Evolutionary conservation across 179 eudicot species (phyloP), one percentile per base, ranked within the genome.

Genomic region (Actinidia arguta): DNA sequence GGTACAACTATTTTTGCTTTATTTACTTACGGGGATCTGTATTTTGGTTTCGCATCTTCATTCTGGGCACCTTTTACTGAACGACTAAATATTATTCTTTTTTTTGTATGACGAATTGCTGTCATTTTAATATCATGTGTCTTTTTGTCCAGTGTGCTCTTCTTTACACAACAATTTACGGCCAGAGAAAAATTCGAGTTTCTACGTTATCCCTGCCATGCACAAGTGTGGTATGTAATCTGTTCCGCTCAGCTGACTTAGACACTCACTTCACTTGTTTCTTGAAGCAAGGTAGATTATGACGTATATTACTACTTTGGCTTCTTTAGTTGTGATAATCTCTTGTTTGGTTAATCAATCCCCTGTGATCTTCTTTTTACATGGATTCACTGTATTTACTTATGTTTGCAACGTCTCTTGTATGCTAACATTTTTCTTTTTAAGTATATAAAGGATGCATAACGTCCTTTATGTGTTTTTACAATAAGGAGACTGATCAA

Each of bases 101-200:
- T 56, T 42, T 27, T 16, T 50, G 8, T 68, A 17, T n/a, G 13
- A 66, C 47, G 67, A 78, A 69, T 54, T 7, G 64, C 31, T 6
- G 58, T 24, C n/a, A 17, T 31, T 44, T 27, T 24, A 36, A 42
- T 55, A 44, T 77, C 42, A 27, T 83, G 56, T 59, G 36, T 80
- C 81, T 84, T 86, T 20, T 78, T 84, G 16, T 86, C 39, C 81
- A 95, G 97, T 95, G 97, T 79, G 99, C 99, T 58, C 93, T 95
- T 86, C 93, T 95, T 44, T 95, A 95, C 88, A 95, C 99, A 74
- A 95, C 97, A 51, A 89, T 95, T 9, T 87, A 91, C 84, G 98
- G 99, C 76, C 93, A 95, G 89, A 91, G 99, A 90, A 91, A 95
- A 93, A 95, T 95, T 56, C 87, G 99, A 66, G 93, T 95, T 78